Conservation (phyloP, 2,329 filamentous ascomycete genomes). For the Colletotrichum siamense region DNA sequence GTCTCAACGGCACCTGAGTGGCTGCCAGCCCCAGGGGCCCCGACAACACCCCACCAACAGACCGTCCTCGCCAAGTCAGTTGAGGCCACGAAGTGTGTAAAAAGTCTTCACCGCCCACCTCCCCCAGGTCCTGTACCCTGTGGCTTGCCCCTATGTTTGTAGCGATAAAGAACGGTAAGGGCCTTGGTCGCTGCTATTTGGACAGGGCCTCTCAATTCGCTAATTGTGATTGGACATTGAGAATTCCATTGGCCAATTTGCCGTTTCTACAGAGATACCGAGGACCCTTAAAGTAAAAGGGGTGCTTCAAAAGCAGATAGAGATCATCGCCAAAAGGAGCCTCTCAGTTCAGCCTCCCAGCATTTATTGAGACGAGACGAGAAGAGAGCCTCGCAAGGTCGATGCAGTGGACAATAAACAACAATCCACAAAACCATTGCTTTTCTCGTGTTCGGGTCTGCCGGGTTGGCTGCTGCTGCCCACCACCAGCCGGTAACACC, state of each 20-base stretch:
- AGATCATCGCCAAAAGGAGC: neutral
- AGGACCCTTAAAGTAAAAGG: neutral
- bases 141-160: neutral
- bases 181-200: neutral
- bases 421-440: neutral
- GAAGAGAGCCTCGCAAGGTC: neutral
- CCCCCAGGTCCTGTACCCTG: neutral
- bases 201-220: neutral
- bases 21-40: neutral
- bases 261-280: neutral
- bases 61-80: conserved; percentile 3
- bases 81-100: conserved; percentile 16
- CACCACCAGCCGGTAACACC: neutral
- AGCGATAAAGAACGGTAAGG: neutral
- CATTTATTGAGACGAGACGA: neutral
- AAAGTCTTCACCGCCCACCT: conserved; percentile 22
- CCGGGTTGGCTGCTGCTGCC: neutral
- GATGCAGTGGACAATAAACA: neutral
- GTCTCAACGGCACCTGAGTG: neutral
- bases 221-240: neutral
- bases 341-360: neutral
- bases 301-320: neutral
- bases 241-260: neutral
- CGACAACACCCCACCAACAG: neutral
- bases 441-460: neutral